Evolutionary conservation across 352 stramenopile species (phyloP), one percentile per base, ranked within the genome.

Genomic region (Phytophthora agathidicida): DNA sequence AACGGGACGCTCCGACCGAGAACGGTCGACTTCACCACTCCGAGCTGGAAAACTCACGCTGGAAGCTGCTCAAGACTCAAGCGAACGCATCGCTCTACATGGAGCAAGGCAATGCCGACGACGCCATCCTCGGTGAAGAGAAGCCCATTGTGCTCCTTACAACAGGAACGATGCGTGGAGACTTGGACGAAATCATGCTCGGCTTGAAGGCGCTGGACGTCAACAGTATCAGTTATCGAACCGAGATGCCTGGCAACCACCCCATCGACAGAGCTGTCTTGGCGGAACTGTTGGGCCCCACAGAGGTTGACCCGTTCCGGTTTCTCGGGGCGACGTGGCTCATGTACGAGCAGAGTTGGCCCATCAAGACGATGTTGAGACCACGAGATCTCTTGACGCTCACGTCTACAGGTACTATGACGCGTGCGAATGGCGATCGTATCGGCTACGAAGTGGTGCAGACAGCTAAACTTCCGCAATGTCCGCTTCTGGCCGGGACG

Each of bases 401-500:
- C 1, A 47, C 47, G 22, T 70, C 70, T 7, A 74, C 64, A 6
- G 67, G 73, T 2, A 70, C 65, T 8, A 57, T 79, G 35, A 63
- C 45, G 0, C 58, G 63, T 1, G 36, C 30, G 3, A 68, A 67
- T 19, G 69, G 73, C n/a, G 70, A 80, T n/a, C 51, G 46, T 10
- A 60, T 83, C 24, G 73, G 73, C 54, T 83, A 73, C 50, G 70
- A 83, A 24, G 55, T 83, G 35, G 65, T 76, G 5, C 73, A 86
- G 47, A 77, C 81, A 8, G 65, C 79, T 1, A 52, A 31, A 9
- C 22, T 74, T 43, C 16, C 45, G 14, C 49, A 64, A n/a, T 66
- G 44, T 20, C 46, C 60, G 1, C 27, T 26, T 3, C 5, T 63
- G 7, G 63, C 61, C 6, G 60, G 82, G 3, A 47, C 17, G 1